These are phyloP conservation scores for Nitzschia sp. DNA, from an alignment of 108 stramenopile species.

Conservation along the genomic window DNA sequence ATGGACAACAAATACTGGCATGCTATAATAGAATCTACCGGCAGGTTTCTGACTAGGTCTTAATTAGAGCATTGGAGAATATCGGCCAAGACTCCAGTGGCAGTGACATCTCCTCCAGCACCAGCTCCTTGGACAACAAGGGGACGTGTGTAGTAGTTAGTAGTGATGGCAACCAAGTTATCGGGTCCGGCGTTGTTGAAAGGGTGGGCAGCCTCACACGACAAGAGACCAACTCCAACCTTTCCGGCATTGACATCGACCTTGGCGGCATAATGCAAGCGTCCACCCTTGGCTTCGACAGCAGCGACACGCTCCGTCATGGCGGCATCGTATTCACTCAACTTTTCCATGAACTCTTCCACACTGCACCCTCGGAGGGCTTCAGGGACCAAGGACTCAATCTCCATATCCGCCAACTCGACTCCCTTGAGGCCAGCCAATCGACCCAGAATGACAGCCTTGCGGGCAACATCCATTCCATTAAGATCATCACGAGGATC, in stretches of 20 bases:
- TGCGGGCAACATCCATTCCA: slow-evolving; percentile 61
- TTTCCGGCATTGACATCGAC: slow-evolving; percentile 39
- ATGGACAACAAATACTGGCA: no score
- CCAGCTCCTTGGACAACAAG: slow-evolving; percentile 59
- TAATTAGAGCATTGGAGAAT: slow-evolving; percentile 38
- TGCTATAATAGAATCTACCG: no score
- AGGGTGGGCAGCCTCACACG: slow-evolving; percentile 47
- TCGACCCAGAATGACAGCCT: slow-evolving; percentile 64
- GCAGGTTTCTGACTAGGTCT: no score
- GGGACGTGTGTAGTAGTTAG: slow-evolving; percentile 51
- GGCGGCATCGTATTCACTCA: slow-evolving; percentile 36
- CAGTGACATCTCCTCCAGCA: slow-evolving; percentile 59
- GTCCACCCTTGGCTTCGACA: slow-evolving; percentile 37
- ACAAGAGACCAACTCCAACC: slow-evolving; percentile 50
- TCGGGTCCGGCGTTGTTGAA: slow-evolving; percentile 55
- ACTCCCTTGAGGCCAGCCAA: slow-evolving; percentile 44
- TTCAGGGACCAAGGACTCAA: slow-evolving; percentile 50
- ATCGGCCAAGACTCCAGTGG: slow-evolving; percentile 55
- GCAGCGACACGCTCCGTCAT: slow-evolving; percentile 40
- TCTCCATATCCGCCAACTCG: slow-evolving; percentile 39
- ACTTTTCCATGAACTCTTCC: slow-evolving; percentile 50
- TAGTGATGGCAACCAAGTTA: slow-evolving; percentile 55
- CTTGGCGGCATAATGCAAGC: slow-evolving; percentile 63
- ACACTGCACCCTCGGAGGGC: slow-evolving; percentile 39
- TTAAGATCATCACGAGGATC: slow-evolving; percentile 57